Evolutionary conservation across 2,329 filamentous ascomycete genomes (phyloP).

Genomic region (Nothomitra cinnamomea): DNA sequence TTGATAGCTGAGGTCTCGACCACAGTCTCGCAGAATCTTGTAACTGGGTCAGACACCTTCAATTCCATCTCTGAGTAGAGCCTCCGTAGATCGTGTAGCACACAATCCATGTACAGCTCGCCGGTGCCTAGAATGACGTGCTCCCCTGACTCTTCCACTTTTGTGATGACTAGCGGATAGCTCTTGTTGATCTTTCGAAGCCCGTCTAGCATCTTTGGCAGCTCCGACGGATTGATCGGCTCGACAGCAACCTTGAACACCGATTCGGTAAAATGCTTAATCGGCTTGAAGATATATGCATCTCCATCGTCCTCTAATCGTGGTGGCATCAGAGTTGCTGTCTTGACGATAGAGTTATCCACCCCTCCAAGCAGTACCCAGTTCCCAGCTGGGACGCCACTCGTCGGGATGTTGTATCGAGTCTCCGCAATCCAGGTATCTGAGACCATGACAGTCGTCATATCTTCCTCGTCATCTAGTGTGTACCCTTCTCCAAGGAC

Average conservation of each 20-base stretch:
- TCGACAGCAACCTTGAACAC: conserved; percentile 97
- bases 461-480: conserved; percentile 93
- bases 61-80: conserved; percentile 99
- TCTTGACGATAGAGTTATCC: conserved; percentile 97
- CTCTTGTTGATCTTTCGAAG: conserved; percentile 95
- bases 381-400: conserved; percentile 85
- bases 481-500: conserved; percentile 93
- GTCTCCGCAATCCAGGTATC: conserved; percentile 86
- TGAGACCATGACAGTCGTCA: conserved; percentile 69
- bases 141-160: conserved; percentile 95
- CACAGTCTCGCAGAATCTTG: conserved; percentile 92
- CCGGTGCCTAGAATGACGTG: conserved; percentile 90
- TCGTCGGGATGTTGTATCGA: conserved; percentile 79
- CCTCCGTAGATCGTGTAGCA: conserved; percentile 79
- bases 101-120: conserved; percentile 99
- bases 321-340: conserved; percentile 71
- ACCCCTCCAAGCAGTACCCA: conserved; percentile 83
- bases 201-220: conserved; percentile 97
- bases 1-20: conserved; percentile 95
- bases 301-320: conserved; percentile 76
- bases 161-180: conserved; percentile 87
- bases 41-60: conserved; percentile 95
- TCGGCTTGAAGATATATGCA: conserved; percentile 84
- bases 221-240: conserved; percentile 91
- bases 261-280: conserved; percentile 90